A percentile compares a stretch with the other conserved stretches of the same genome.
Conservation (phyloP, 495 filamentous ascomycete genomes). For the Jackrogersella multiformis region DNA sequence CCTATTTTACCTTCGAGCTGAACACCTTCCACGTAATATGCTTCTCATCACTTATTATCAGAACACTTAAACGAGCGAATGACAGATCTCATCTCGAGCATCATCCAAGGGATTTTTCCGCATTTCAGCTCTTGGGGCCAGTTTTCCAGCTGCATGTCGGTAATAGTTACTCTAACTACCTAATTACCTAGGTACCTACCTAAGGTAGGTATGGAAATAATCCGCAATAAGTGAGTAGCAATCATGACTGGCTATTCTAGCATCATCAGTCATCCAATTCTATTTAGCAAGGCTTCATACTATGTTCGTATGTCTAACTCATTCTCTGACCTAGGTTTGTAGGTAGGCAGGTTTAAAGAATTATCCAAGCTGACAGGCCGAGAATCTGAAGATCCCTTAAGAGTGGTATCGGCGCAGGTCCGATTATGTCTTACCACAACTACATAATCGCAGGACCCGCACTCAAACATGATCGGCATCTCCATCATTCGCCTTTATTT, state of each 20-base stretch:
- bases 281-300: too few relatives aligned
- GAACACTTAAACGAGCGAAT: not conserved
- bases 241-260: too few relatives aligned
- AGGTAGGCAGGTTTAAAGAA: too few relatives aligned
- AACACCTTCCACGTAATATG: slow-evolving; percentile 8
- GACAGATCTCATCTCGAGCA: slow-evolving; percentile 11
- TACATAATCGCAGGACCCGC: not conserved
- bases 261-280: too few relatives aligned
- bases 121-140: slow-evolving; percentile 16
- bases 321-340: too few relatives aligned
- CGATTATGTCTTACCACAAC: not conserved
- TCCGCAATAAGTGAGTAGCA: too few relatives aligned
- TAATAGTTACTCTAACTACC: too few relatives aligned
- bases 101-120: not conserved
- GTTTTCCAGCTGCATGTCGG: not conserved
- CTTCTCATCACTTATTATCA: not conserved
- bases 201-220: too few relatives aligned
- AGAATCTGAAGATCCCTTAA: not conserved
- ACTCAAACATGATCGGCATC: not conserved
- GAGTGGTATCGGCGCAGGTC: not conserved
- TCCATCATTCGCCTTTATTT: slow-evolving; percentile 1
- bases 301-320: too few relatives aligned
- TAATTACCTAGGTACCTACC: too few relatives aligned
- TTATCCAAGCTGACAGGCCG: slow-evolving; percentile 5
- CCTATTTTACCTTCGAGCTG: slow-evolving; percentile 6